Base-by-base conservation (phyloP, 2,329 filamentous ascomycete genomes). In the Teratosphaeria nubilosa region DNA sequence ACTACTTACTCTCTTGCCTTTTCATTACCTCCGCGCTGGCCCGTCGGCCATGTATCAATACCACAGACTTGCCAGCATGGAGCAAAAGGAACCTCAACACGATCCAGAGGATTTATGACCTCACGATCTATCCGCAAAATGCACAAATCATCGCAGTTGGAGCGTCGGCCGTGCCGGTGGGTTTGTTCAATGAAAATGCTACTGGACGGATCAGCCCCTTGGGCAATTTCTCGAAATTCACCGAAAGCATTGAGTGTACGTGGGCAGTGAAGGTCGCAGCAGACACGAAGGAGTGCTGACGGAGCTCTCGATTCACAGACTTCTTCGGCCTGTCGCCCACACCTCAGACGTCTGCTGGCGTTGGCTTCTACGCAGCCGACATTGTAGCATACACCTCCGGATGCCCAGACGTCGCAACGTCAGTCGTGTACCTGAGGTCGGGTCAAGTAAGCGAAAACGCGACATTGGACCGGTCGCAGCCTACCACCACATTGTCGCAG, bases 291-390 rank as follows among this genome's bases (percentile, higher is more conserved):
- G 34, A 20, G 10, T n/a, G 22, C 20, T 48, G 41, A 48, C 41
- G 16, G 5, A 22, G n/a, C 5, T 10, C 9, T 48, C n/a, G n/a
- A 0, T 24, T 3, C n/a, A n/a, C n/a, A 48, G 41, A 48, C 63
- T 77, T 78, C 63, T 77, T 77, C 58, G 74, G 73, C 6, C 66
- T 77, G 6, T 69, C 76, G 2, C 73, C 74, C 0, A 54, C 70
- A 9, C 68, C 68, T 9, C 54, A 61, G 11, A 62, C 61, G 52
- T 63, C 59, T 27, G 57, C 55, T 14, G 68, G 62, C 13, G 54
- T 60, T 25, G 63, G 58, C 9, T 55, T 66, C 20, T 64, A 63
- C 52, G 57, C 63, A 51, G 63, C 66, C 7, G 63, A 66, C 14
- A 54, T 68, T 14, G 63, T 67, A 30, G 58, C 64, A 41, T 63